Evolutionary conservation across 257 asterid genomes (phyloP).

Genomic region (Solanum tarapatanum): DNA sequence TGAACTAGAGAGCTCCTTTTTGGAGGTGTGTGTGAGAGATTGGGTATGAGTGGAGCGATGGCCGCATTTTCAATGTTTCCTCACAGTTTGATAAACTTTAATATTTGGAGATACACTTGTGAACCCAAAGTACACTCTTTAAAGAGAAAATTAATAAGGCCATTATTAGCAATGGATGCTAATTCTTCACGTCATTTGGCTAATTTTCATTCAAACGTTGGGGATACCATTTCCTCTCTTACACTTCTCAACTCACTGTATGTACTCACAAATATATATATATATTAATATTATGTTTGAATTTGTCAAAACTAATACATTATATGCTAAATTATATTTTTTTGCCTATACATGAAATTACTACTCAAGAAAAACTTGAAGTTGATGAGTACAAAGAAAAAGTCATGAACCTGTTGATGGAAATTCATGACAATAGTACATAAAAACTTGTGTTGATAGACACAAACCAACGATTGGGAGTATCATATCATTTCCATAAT

Average conservation of each 20-base stretch:
- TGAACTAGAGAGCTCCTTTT: not conserved
- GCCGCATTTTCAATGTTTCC: not conserved
- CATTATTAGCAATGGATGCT: not conserved
- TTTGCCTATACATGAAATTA: not conserved
- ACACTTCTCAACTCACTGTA: not conserved
- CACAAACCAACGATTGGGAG: not conserved
- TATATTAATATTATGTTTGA: not conserved
- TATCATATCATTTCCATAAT: not conserved
- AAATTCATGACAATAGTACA: not conserved
- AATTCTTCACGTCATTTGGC: not conserved
- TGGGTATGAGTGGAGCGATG: not conserved
- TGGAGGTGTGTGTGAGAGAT: not conserved
- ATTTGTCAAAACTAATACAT: not conserved
- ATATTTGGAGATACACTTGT: not conserved
- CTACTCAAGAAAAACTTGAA: not conserved
- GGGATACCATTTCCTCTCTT: not conserved
- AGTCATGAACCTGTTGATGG: not conserved
- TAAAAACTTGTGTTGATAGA: not conserved
- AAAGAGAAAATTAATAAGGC: not conserved
- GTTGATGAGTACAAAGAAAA: not conserved
- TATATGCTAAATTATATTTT: no score
- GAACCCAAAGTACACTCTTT: not conserved
- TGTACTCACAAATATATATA: not conserved
- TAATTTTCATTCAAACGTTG: not conserved
- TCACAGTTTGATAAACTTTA: not conserved